Evolutionary conservation across 192 early-diverging fungal genomes (phyloP), one percentile per base, ranked within the genome.

Genomic region (Gorgonomyces haynaldii): DNA sequence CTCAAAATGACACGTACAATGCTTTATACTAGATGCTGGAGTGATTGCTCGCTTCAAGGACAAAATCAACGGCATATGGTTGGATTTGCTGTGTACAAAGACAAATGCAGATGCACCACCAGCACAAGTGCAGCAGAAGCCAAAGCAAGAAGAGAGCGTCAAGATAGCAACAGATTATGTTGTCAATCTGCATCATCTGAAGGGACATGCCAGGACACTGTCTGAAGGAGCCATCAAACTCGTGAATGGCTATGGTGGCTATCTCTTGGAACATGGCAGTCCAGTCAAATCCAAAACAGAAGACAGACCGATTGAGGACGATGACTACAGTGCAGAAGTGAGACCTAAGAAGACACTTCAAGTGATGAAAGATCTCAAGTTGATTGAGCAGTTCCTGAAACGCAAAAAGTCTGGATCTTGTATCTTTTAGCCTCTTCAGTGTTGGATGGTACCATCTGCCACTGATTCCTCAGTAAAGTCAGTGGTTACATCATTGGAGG

Each of bases 121-220:
- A 45, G 53, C 25, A 1, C 53, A 34, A 35, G 15, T 17, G 43
- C 43, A 13, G 4, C 20, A 17, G 41, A 58, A 19, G 8, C 7
- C 17, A 4, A 43, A 1, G 17, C 17, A 8, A 27, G 36, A 8
- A 21, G 20, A 37, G 24, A 29, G 19, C 28, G 27, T n/a, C n/a
- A n/a, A n/a, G n/a, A n/a, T n/a, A n/a, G n/a, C n/a, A 29, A n/a
- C 19, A 16, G 22, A 42, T 28, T 65, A 50, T 23, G 51, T 45
- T 32, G 54, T 65, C 13, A 46, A 65, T 44, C 44, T 65, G 29
- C 57, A 58, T 42, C 64, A 65, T 42, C 27, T 65, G 28, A 16
- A 20, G n/a, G 64, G 64, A 1, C 53, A 57, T n/a, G 54, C 64
- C 2, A 49, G 58, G 13, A 53, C 42, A 6, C 46, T 65, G 12